Evolutionary conservation across 306 rosid genomes (phyloP).

Genomic region (Trichosanthes truncata): DNA sequence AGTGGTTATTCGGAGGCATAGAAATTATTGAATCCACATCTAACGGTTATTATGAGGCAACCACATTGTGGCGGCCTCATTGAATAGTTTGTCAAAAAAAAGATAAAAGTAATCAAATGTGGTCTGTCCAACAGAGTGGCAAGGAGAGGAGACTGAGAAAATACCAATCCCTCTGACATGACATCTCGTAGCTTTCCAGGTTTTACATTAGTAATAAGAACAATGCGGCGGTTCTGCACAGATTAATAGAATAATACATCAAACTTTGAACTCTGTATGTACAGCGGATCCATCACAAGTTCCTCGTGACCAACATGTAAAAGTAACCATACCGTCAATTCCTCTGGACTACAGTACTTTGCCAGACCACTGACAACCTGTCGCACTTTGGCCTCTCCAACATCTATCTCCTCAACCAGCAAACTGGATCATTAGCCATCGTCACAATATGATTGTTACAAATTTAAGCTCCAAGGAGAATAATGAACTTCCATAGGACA

Average conservation of each 20-base stretch:
- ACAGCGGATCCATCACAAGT: not conserved
- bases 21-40: too few relatives aligned
- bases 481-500: not conserved
- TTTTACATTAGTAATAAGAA: conserved; percentile 82
- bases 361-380: conserved; percentile 98
- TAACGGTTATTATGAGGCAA: too few relatives aligned
- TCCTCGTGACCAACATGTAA: not conserved
- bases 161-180: conserved; percentile 92
- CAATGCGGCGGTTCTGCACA: conserved; percentile 70
- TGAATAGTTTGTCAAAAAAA: too few relatives aligned
- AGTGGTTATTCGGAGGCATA: too few relatives aligned
- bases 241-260: conserved; percentile 5
- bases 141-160: not conserved
- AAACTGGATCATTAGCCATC: conserved; percentile 36
- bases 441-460: not conserved
- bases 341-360: conserved; percentile 69
- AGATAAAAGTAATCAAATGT: not conserved
- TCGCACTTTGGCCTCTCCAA: conserved; percentile 72
- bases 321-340: conserved; percentile 50
- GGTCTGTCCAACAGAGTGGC: not conserved
- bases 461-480: not conserved
- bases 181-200: conserved; percentile 97
- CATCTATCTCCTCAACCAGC: conserved; percentile 93
- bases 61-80: too few relatives aligned
- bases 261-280: not conserved